These are phyloP conservation scores for Rhazya stricta DNA, from an alignment of 257 asterid species.

Conservation along the genomic window DNA sequence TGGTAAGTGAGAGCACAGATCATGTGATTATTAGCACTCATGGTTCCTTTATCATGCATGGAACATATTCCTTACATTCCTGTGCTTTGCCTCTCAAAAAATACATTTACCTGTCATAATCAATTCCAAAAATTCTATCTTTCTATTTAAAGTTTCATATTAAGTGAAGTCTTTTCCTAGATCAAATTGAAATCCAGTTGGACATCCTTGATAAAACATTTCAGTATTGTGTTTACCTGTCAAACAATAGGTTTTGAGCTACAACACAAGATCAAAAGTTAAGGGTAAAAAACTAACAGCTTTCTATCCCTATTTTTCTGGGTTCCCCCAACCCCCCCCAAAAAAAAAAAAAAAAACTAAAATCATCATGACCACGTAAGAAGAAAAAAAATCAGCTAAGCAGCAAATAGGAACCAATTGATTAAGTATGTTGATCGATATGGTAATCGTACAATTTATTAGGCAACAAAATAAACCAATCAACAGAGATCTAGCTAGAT, in stretches of 20 bases:
- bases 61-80: neutral
- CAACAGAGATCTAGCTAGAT: slow-evolving; percentile 10
- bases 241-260: neutral
- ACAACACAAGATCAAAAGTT: neutral
- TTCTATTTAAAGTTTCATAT: neutral
- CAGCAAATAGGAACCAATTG: neutral
- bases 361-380: neutral
- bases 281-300: too few relatives aligned
- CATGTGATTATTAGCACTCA: neutral
- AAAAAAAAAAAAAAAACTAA: neutral
- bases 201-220: neutral
- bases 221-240: neutral
- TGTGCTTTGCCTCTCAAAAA: neutral
- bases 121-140: neutral
- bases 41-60: too few relatives aligned
- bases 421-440: neutral
- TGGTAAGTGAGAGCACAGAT: neutral
- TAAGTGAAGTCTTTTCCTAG: neutral
- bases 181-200: neutral
- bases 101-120: too few relatives aligned
- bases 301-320: too few relatives aligned
- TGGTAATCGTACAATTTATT: neutral
- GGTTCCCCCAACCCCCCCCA: too few relatives aligned
- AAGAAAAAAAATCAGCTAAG: neutral
- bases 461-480: neutral